Evolutionary conservation across 352 stramenopile species (phyloP), one percentile per base, ranked within the genome.

Genomic region (Phytophthora aleatoria): DNA sequence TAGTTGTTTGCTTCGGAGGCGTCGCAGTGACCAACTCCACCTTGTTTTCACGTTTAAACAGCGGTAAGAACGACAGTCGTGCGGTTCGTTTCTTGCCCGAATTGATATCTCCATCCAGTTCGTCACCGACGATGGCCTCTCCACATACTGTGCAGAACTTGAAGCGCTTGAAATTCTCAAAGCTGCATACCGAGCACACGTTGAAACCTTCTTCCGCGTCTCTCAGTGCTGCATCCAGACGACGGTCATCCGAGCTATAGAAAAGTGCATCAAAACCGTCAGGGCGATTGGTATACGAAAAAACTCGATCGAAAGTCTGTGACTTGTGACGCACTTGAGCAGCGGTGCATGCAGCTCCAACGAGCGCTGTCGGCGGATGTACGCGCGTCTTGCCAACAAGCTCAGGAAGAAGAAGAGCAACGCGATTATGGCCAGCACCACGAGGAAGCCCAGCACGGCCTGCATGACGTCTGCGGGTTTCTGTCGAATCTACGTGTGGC

Each of bases 81-180:
- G 27, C 30, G 1, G 39, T 12, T 11, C 27, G 30, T 64, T 72
- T 67, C 48, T 77, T 67, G 26, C 61, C 35, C 33, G 42, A 54
- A 47, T 13, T 28, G 1, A 2, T 20, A 39, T 65, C 39, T 3
- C 12, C 28, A 27, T 51, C 39, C 9, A 50, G 30, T n/a, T 56
- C 52, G 13, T 50, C 27, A n/a, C 9, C 38, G 42, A 15, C 54
- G 10, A 79, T 30, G 1, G 39, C 60, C 28, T 76, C 69, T 38
- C 74, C 71, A 51, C 74, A 83, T 15, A 83, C 59, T 48, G 53
- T 68, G 53, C 74, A 83, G 52, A 77, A 83, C 39, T 64, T 64
- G 51, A 71, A 64, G 16, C 71, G 71, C 56, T 72, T 71, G 56
- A 83, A 83, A 52, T 79, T 83, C 61, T 79, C 70, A 38, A 83